phyloP scores from a whole-genome alignment of 352 stramenopile genomes.

The Phytophthora tubulina region DNA sequence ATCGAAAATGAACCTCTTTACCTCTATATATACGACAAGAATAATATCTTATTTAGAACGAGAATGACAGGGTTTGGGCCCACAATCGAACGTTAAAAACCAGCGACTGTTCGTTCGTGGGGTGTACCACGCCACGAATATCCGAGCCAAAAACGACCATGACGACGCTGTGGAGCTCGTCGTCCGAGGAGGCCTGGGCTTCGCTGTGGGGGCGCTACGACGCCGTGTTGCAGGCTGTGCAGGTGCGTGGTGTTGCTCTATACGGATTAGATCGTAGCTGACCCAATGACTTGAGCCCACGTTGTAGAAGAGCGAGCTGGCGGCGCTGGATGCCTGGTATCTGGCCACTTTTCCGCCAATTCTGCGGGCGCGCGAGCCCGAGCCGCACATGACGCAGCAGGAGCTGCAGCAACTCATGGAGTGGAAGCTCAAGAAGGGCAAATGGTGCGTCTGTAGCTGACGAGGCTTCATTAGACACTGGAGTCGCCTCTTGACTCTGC shows the following conservation, averaged over 20 bases:
- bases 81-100: slow-evolving; percentile 32
- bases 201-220: slow-evolving; percentile 55
- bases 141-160: slow-evolving; percentile 9
- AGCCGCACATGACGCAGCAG: slow-evolving; percentile 57
- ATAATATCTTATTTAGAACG: neutral
- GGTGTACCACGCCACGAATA: slow-evolving; percentile 26
- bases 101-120: slow-evolving; percentile 25
- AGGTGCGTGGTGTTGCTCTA: slow-evolving; percentile 34
- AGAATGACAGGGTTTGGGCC: neutral
- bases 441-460: slow-evolving; percentile 58
- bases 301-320: slow-evolving; percentile 66
- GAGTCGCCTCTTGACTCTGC: slow-evolving; percentile 19
- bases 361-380: slow-evolving; percentile 58
- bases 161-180: slow-evolving; percentile 41
- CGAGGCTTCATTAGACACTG: neutral
- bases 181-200: slow-evolving; percentile 44
- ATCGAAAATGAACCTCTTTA: slow-evolving; percentile 2
- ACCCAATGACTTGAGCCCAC: slow-evolving; percentile 14
- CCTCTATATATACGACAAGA: slow-evolving; percentile 2
- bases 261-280: neutral
- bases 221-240: slow-evolving; percentile 42
- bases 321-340: slow-evolving; percentile 71
- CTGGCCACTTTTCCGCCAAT: slow-evolving; percentile 47
- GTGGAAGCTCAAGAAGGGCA: slow-evolving; percentile 89
- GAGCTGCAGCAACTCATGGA: slow-evolving; percentile 78